A percentile compares a stretch with the other conserved stretches of the same genome.
Conservation (phyloP, 2,329 filamentous ascomycete genomes). For the Clonostachys chloroleuca region DNA sequence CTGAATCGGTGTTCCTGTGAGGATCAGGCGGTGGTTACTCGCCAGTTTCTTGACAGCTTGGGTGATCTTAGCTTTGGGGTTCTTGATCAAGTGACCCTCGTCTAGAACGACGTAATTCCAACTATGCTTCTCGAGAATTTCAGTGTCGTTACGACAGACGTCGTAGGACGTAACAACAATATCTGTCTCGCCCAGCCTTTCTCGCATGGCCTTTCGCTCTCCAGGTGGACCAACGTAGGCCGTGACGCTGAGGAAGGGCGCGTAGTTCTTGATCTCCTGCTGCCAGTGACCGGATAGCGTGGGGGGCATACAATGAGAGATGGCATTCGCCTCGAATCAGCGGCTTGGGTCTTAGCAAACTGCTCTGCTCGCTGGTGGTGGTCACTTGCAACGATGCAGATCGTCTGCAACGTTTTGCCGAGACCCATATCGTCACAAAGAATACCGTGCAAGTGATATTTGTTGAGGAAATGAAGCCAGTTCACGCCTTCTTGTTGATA, state of each 20-base stretch:
- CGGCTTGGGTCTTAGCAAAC: constrained; percentile 74
- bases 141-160: constrained; percentile 93
- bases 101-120: constrained; percentile 99
- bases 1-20: constrained; percentile 95
- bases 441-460: constrained; percentile 95
- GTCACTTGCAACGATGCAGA: constrained; percentile 97
- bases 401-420: constrained; percentile 93
- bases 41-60: constrained; percentile 84
- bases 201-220: constrained; percentile 70
- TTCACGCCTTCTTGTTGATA: constrained; percentile 99
- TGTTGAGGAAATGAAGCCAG: constrained; percentile 97
- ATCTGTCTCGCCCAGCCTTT: constrained; percentile 71
- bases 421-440: constrained; percentile 99
- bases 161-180: constrained; percentile 98
- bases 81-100: constrained; percentile 98
- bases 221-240: constrained; percentile 87
- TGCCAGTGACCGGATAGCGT: constrained; percentile 98
- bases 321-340: constrained; percentile 75
- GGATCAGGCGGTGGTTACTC: constrained; percentile 92
- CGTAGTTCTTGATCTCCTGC: constrained; percentile 93
- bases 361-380: constrained; percentile 92
- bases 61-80: constrained; percentile 94
- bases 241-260: constrained; percentile 84
- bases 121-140: constrained; percentile 73
- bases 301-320: constrained; percentile 95